These are phyloP conservation scores for Cyclotella atomus DNA, from an alignment of 108 stramenopile genomes.

Conservation along the genomic window DNA sequence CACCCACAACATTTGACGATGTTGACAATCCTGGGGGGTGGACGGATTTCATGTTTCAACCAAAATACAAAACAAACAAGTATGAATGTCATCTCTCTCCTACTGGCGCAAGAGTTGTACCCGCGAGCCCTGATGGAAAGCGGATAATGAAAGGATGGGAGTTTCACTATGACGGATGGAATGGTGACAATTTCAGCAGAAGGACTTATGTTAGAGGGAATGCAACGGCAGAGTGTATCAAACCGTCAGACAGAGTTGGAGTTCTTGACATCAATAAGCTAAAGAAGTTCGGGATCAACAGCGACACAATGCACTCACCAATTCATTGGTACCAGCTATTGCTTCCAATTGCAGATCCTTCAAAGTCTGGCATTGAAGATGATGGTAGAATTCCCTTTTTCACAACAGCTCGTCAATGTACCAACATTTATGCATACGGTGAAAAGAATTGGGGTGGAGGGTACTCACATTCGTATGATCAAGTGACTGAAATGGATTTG, in stretches of 20 bases:
- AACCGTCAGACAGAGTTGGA: background rate
- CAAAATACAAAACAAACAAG: background rate
- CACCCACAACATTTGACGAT: background rate
- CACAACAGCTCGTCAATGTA: too few relatives aligned
- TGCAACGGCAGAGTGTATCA: background rate
- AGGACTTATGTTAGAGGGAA: background rate
- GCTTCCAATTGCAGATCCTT: too few relatives aligned
- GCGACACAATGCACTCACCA: too few relatives aligned
- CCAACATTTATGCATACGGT: too few relatives aligned
- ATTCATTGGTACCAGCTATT: too few relatives aligned
- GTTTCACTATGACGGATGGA: conserved; percentile 8
- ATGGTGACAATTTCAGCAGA: background rate
- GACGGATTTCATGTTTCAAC: conserved; percentile 5
- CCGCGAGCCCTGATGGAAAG: background rate
- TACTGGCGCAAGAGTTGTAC: background rate
- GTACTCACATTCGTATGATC: too few relatives aligned
- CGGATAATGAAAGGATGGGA: conserved; percentile 3
- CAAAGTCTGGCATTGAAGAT: too few relatives aligned
- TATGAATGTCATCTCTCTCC: background rate
- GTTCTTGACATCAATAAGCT: background rate
- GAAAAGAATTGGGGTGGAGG: too few relatives aligned
- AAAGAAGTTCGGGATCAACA: background rate
- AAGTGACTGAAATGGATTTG: too few relatives aligned
- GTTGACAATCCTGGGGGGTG: conserved; percentile 11
- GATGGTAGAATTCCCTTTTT: too few relatives aligned